Conservation (phyloP, 176 grass and related monocot species). For the Carex scoparia region DNA sequence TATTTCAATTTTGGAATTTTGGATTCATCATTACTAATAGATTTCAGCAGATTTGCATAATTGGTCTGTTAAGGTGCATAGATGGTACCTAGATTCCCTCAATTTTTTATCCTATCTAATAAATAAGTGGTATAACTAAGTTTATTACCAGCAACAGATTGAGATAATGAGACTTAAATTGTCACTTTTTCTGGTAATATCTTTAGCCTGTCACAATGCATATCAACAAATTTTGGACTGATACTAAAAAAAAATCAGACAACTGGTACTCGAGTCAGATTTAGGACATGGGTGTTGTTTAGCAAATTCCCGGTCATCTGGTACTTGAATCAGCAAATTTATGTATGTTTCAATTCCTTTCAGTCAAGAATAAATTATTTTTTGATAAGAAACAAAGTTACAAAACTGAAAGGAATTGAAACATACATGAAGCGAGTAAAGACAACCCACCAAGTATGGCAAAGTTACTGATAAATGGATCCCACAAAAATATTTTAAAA, state of each 20-base stretch:
- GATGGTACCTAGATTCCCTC: not conserved
- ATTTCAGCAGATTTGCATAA: not conserved
- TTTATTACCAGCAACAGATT: not conserved
- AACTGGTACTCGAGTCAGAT: not conserved
- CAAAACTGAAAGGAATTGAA: not conserved
- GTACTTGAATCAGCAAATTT: no score
- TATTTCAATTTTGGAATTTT: not conserved
- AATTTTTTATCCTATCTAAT: not conserved
- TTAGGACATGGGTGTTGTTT: not conserved
- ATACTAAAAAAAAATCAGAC: not conserved
- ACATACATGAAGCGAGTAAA: not conserved
- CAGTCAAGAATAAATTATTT: not conserved
- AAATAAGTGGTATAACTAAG: not conserved
- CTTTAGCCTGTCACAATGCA: not conserved
- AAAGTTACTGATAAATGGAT: not conserved
- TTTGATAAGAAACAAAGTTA: not conserved
- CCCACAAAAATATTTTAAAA: not conserved
- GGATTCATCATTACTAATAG: not conserved
- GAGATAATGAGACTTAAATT: not conserved
- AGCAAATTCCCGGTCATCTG: not conserved
- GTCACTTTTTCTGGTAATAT: not conserved
- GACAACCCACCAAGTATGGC: not conserved
- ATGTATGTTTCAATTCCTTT: no score
- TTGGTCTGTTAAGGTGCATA: not conserved
- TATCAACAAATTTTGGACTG: constrained; percentile 1